These are phyloP conservation scores for Elymus sibiricus DNA, from an alignment of 176 grass and related monocot species.

Conservation along the genomic window DNA sequence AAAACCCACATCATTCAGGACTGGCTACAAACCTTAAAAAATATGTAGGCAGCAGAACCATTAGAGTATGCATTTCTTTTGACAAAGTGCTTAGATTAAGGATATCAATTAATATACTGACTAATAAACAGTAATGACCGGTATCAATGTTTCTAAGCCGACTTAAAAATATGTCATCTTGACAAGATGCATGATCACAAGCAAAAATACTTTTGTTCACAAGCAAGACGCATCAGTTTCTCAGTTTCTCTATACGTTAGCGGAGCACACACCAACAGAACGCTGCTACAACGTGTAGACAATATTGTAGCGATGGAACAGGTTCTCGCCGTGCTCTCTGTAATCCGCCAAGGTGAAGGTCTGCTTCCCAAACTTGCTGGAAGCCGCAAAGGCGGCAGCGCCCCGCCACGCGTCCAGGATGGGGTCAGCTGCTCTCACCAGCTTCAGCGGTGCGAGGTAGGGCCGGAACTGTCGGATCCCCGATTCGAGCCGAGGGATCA, in stretches of 20 bases:
- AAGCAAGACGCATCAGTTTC: background rate
- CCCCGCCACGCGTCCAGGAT: conserved; percentile 85
- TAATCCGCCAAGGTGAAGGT: conserved; percentile 84
- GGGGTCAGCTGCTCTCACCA: conserved; percentile 60
- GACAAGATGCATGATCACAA: background rate
- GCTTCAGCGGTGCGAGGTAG: conserved; percentile 65
- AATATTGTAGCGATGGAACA: conserved; percentile 66
- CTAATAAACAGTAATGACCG: background rate
- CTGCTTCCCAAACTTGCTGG: conserved; percentile 51
- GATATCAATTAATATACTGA: background rate
- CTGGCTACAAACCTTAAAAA: too few species aligned
- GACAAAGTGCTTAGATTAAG: background rate
- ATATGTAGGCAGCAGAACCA: too few species aligned
- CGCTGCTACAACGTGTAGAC: conserved; percentile 49
- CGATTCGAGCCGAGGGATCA: conserved; percentile 73
- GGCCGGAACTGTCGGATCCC: conserved; percentile 70
- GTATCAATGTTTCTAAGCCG: background rate
- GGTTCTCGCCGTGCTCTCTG: conserved; percentile 75
- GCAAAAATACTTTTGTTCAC: background rate
- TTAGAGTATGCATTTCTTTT: too few species aligned
- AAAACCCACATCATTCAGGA: too few species aligned
- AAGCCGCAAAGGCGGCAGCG: conserved; percentile 61
- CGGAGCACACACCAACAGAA: background rate
- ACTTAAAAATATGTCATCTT: background rate
- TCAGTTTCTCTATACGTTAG: conserved; percentile 3